Percentiles rank a stretch among this genome's conserved stretches.
phyloP scores from a whole-genome alignment of 495 filamentous ascomycete genomes.

The Amorphotheca resinae region DNA sequence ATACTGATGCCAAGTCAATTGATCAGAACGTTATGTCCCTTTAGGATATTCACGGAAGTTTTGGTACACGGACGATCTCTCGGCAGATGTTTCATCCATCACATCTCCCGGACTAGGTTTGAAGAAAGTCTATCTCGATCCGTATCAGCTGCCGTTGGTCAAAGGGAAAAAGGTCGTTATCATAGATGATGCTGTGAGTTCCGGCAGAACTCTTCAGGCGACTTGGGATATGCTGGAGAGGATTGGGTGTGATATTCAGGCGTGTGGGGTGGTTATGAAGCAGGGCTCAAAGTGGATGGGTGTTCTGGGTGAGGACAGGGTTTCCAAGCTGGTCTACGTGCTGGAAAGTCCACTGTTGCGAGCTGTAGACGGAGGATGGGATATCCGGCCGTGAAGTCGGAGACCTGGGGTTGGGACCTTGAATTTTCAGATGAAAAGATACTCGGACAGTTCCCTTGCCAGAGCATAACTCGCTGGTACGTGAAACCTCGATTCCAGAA shows the following conservation, averaged over 20 bases:
- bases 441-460: too few relatives aligned
- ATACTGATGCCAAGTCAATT: not conserved
- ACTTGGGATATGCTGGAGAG: slow-evolving; percentile 18
- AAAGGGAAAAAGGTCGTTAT: slow-evolving; percentile 10
- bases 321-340: slow-evolving; percentile 13
- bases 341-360: slow-evolving; percentile 15
- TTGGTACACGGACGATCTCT: slow-evolving; percentile 14
- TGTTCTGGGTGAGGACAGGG: slow-evolving; percentile 4
- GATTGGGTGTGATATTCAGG: slow-evolving; percentile 6
- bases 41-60: slow-evolving; percentile 19
- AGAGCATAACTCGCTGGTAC: too few relatives aligned
- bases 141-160: slow-evolving; percentile 12
- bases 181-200: slow-evolving; percentile 18
- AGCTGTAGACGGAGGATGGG: slow-evolving; percentile 14
- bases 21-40: slow-evolving; percentile 13
- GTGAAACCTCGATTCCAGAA: too few relatives aligned
- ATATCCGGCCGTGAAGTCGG: not conserved
- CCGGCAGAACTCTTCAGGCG: slow-evolving; percentile 11
- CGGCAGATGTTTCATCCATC: slow-evolving; percentile 14
- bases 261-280: slow-evolving; percentile 13
- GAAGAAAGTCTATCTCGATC: slow-evolving; percentile 16
- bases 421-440: too few relatives aligned
- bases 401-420: not conserved
- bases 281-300: slow-evolving; percentile 15
- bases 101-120: slow-evolving; percentile 8